Evolutionary conservation across 768 basidiomycete genomes (phyloP), one percentile per base, ranked within the genome.

Genomic region (Postia placenta): DNA sequence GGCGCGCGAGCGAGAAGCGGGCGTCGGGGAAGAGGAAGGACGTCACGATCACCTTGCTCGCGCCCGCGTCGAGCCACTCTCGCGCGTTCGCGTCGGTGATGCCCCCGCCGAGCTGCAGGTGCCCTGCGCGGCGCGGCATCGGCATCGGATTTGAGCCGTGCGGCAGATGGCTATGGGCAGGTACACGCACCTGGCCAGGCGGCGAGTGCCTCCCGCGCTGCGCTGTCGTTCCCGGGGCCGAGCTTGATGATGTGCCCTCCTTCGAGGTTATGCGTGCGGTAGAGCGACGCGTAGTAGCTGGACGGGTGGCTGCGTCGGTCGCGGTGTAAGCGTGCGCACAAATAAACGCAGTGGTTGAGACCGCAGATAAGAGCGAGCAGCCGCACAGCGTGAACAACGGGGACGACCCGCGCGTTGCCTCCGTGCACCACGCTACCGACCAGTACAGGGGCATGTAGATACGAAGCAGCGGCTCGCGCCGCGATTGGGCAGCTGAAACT

Each of bases 211-310:
- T 90, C 83, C 55, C 68, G 76, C 11, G 96, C 96, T n/a, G 94
- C 91, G 15, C 72, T 74, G 53, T 95, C 92, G 58, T 98, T 98
- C 12, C 87, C 79, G 2, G 83, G 80, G 2, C 96, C 96, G 5
- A 99, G 79, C 68, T 95, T 98, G 56, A 99, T 98, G 35, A 99
- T 82, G 75, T 99, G 96, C 1, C 92, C 95, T 0, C 95, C 96
- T 48, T 73, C 69, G 1, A 99, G 74, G 27, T 72, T 65, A 58
- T 92, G 68, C 22, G 74, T 53, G 55, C 70, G 78, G 63, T 98
- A 99, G 36, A 97, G 71, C 20, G 72, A 70, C 0, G 93, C 89
- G 64, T 87, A 98, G 56, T 87, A 79, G 5, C 73, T 78, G 27
- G 96, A 77, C 4, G 86, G 80, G 59, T 91, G 79, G 53, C 92